Conservation (phyloP, 2,329 filamentous ascomycete genomes). For the Dothiorella sarmentorum region DNA sequence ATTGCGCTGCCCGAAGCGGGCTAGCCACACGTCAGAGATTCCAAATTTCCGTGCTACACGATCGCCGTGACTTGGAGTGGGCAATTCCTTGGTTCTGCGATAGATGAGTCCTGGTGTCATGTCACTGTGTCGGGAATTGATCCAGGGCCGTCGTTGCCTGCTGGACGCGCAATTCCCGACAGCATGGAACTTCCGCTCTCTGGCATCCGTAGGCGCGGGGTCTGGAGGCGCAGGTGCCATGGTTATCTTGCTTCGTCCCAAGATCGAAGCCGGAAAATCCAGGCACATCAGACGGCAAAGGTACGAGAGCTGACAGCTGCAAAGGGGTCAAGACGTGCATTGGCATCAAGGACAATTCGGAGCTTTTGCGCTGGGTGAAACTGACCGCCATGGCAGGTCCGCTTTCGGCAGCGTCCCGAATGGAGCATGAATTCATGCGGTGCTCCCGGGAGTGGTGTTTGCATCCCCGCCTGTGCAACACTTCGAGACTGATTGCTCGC, state of each 20-base stretch:
- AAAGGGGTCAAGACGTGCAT: not conserved
- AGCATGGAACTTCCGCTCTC: not conserved
- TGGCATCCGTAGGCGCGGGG: constrained; percentile 3
- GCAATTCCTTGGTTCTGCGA: not conserved
- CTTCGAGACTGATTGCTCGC: constrained; percentile 13
- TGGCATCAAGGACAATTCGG: not conserved
- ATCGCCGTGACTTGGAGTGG: not conserved
- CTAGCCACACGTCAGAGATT: constrained; percentile 13
- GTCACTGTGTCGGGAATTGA: not conserved
- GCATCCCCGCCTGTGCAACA: not conserved
- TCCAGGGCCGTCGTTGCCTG: not conserved
- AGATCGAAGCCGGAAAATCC: not conserved
- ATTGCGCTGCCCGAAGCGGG: not conserved
- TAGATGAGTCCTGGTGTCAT: not conserved
- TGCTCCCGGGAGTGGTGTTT: not conserved
- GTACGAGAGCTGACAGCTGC: not conserved
- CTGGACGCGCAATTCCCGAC: not conserved
- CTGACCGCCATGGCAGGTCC: not conserved
- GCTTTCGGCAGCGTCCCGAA: constrained; percentile 1
- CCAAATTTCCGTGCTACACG: constrained; percentile 11
- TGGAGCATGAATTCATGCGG: not conserved
- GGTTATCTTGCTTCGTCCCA: not conserved
- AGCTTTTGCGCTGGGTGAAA: not conserved
- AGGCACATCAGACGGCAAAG: not conserved
- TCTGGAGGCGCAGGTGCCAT: too few species aligned